phyloP scores from a whole-genome alignment of 306 rosid species.

The Benincasa hispida region DNA sequence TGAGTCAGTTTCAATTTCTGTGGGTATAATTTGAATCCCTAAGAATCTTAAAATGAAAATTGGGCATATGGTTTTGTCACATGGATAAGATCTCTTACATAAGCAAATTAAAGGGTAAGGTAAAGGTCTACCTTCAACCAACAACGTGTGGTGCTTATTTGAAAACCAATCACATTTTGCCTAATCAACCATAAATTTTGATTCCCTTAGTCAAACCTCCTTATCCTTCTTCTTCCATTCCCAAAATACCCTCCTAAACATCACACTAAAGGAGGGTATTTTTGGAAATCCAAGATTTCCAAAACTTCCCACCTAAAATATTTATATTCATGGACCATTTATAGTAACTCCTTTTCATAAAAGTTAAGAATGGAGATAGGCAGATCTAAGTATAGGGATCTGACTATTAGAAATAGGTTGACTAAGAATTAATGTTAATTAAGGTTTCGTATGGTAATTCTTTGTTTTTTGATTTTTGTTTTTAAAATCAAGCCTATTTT shows the following conservation, averaged over 20 bases:
- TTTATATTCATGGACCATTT: background rate
- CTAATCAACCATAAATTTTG: background rate
- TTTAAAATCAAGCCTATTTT: too few relatives aligned
- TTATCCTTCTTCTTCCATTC: slow-evolving; percentile 2
- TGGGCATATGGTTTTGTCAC: background rate
- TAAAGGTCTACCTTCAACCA: background rate
- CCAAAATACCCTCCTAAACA: background rate
- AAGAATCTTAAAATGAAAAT: background rate
- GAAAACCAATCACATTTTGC: background rate
- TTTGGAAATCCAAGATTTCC: background rate
- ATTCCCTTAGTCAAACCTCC: slow-evolving; percentile 40
- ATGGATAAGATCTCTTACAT: slow-evolving; percentile 14
- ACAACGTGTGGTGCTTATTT: slow-evolving; percentile 23
- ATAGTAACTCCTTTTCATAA: background rate
- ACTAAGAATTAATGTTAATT: background rate
- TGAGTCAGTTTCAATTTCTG: background rate
- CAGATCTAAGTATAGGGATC: background rate
- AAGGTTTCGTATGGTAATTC: too few relatives aligned
- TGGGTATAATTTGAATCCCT: background rate
- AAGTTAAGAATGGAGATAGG: background rate
- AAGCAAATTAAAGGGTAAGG: background rate
- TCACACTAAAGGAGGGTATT: background rate
- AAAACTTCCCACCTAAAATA: background rate
- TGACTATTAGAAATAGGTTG: background rate
- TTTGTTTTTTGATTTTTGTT: too few relatives aligned